Evolutionary conservation across 2,329 filamentous ascomycete species (phyloP), one percentile per base, ranked within the genome.

Genomic region (Trichoderma gracile): DNA sequence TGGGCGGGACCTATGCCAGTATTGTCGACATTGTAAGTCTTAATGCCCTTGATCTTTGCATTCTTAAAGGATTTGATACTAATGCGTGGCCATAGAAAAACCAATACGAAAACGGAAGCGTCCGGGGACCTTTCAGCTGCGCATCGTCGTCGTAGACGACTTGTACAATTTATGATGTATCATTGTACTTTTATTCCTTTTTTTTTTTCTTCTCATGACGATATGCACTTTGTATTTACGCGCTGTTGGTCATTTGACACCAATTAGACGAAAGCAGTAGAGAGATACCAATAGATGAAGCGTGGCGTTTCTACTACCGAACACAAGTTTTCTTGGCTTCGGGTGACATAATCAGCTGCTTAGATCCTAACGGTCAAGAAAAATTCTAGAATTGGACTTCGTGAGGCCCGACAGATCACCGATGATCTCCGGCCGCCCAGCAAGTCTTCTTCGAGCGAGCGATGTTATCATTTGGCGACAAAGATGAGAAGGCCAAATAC

Each of bases 11-110:
- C 3, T 72, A 72, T 23, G 66, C 69, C 64, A 72, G 70, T 47
- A 64, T 71, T 50, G 67, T 66, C 19, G 71, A 72, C 38, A 72
- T 72, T 67, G 71, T 72, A 66, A 71, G 71, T 69, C 1, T n/a
- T 25, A 10, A 38, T 9, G 12, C 25, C 19, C 25, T 33, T 9
- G 5, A 38, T 7, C 10, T 45, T 8, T 21, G 0, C 9, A 33
- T 3, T 19, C 8, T 5, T 10, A 43, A n/a, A 17, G 12, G 23
- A 40, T 21, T 17, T 23, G 25, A n/a, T 14, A 47, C 66, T 67
- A 66, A 67, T 23, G 19, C 54, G 17, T 30, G 5, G 4, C 42
- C 53, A 47, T 56, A 66, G 66, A 66, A 49, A 47, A 61, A 65
- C 33, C 65, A 67, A 56, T 67, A 64, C 38, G 27, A 62, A 9